These are phyloP conservation scores for Limnomonas spitsbergensis DNA, from an alignment of 139 green algal species.

Conservation along the genomic window DNA sequence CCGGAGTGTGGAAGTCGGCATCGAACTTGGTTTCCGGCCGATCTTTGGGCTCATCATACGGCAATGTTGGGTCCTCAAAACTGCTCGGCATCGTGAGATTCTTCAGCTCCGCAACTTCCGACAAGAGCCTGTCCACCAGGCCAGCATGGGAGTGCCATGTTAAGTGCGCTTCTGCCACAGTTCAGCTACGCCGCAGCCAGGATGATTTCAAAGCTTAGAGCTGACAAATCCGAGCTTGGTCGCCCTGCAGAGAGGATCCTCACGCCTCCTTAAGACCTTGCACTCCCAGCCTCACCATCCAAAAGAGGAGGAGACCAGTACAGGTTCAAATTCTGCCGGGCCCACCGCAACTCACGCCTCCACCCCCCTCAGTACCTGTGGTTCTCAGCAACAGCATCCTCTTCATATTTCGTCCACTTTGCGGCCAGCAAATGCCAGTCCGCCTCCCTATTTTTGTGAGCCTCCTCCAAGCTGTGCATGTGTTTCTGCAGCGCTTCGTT, in stretches of 20 bases:
- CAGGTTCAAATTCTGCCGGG: no score
- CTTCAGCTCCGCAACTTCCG: not conserved
- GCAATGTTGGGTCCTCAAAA: not conserved
- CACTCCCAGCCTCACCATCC: no score
- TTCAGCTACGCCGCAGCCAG: no score
- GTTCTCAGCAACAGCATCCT: constrained; percentile 16
- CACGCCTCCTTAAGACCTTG: no score
- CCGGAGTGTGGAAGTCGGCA: constrained; percentile 1
- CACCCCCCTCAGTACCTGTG: no score
- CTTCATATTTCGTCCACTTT: constrained; percentile 16
- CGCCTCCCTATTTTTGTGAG: constrained; percentile 9
- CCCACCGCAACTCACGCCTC: no score
- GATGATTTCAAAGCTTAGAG: no score
- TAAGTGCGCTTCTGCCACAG: no score
- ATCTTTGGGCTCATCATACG: not conserved
- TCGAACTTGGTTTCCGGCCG: constrained; percentile 10
- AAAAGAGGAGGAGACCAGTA: no score
- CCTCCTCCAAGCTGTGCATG: constrained; percentile 4
- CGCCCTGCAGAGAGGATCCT: no score
- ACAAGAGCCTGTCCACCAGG: not conserved
- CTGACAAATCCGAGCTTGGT: no score
- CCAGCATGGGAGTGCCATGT: no score
- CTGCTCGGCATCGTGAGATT: not conserved
- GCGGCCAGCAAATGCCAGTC: constrained; percentile 19
- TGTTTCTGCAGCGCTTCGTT: constrained; percentile 5